Evolutionary conservation across 768 basidiomycete species (phyloP).

Genomic region (Cyclocybe cylindracea): DNA sequence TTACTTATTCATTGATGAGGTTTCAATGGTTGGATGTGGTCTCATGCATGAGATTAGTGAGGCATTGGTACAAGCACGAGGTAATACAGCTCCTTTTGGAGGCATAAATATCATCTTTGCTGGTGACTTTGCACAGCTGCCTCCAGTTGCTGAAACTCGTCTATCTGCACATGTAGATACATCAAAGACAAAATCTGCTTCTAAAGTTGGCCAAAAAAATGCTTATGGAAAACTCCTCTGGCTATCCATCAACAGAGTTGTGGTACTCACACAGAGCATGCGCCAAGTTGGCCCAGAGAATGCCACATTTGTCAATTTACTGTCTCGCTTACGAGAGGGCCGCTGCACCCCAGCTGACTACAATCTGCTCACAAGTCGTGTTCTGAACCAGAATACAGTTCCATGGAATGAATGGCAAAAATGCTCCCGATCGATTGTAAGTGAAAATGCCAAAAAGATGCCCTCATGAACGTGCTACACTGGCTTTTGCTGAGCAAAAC

Average conservation of each 20-base stretch:
- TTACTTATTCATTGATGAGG: conserved; percentile 38
- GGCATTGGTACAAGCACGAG: conserved; percentile 33
- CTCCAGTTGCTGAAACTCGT: conserved; percentile 30
- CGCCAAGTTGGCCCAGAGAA: conserved; percentile 25
- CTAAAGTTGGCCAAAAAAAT: conserved; percentile 11
- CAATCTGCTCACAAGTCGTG: conserved; percentile 13
- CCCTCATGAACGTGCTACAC: conserved; percentile 24
- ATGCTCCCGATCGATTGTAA: conserved; percentile 37
- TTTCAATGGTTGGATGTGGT: conserved; percentile 39
- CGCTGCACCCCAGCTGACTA: conserved; percentile 25
- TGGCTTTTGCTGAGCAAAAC: conserved; percentile 22
- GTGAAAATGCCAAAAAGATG: conserved; percentile 37
- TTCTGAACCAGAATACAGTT: conserved; percentile 3
- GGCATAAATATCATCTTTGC: conserved; percentile 42
- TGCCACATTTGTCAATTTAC: conserved; percentile 16
- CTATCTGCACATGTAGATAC: conserved; percentile 22
- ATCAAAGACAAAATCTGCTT: background rate
- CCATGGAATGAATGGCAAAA: conserved; percentile 23
- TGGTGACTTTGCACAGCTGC: conserved; percentile 44
- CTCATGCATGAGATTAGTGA: conserved; percentile 31
- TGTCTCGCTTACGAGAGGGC: conserved; percentile 23
- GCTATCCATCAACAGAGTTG: conserved; percentile 28
- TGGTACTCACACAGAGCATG: conserved; percentile 24
- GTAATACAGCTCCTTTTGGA: conserved; percentile 30
- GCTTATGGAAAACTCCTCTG: conserved; percentile 34